phyloP scores from a whole-genome alignment of 1,139 yeast genomes.

The Candida neerlandica region DNA sequence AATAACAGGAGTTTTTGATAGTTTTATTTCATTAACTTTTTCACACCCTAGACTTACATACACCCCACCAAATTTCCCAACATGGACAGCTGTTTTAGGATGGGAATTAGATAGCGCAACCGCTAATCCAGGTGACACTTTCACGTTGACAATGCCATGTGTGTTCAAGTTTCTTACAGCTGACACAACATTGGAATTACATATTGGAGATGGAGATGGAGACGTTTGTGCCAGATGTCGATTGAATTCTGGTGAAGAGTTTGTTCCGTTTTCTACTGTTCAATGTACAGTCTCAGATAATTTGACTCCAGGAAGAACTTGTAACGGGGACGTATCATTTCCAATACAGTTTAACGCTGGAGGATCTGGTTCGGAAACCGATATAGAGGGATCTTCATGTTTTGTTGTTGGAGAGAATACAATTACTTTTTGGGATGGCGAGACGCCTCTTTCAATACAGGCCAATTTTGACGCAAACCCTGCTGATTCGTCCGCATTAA shows the following conservation, averaged over 20 bases:
- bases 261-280: slow-evolving; percentile 26
- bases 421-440: slow-evolving; percentile 31
- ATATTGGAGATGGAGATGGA: slow-evolving; percentile 28
- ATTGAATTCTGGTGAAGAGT: slow-evolving; percentile 23
- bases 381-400: slow-evolving; percentile 21
- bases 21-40: slow-evolving; percentile 1
- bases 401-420: slow-evolving; percentile 27
- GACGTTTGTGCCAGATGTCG: slow-evolving; percentile 30
- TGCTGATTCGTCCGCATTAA: neutral
- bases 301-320: slow-evolving; percentile 7
- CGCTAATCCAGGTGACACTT: slow-evolving; percentile 27
- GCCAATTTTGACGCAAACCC: slow-evolving; percentile 17
- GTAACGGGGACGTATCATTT: slow-evolving; percentile 19
- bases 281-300: slow-evolving; percentile 24
- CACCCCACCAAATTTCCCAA: slow-evolving; percentile 23
- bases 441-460: slow-evolving; percentile 18
- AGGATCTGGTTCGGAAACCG: slow-evolving; percentile 19
- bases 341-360: slow-evolving; percentile 33
- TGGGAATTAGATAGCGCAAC: slow-evolving; percentile 27
- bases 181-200: slow-evolving; percentile 15
- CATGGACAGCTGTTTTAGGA: slow-evolving; percentile 26
- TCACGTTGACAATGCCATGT: slow-evolving; percentile 26
- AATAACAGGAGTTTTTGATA: slow-evolving; percentile 3
- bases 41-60: slow-evolving; percentile 4
- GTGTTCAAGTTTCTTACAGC: slow-evolving; percentile 26